A percentile compares a stretch with the other conserved stretches of the same genome.
These are phyloP conservation scores for Candida easanensis DNA, from an alignment of 805 yeast genomes.

Conservation along the genomic window DNA sequence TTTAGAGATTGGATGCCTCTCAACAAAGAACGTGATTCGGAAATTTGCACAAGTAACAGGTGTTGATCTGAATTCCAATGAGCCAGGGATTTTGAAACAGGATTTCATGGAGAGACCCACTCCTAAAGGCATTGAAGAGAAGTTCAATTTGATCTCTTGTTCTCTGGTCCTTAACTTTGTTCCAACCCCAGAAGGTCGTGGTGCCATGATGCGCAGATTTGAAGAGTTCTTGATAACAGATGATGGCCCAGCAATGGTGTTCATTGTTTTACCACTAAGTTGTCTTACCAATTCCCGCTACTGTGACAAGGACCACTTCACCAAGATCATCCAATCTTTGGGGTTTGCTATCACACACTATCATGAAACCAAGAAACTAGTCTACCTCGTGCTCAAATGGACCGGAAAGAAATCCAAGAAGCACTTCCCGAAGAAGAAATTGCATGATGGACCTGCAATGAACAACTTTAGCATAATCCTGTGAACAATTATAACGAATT, in stretches of 20 bases:
- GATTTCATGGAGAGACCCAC: conserved; percentile 79
- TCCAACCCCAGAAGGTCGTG: conserved; percentile 65
- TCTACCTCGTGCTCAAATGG: conserved; percentile 67
- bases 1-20: conserved; percentile 82
- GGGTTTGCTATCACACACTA: conserved; percentile 52
- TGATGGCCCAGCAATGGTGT: conserved; percentile 39
- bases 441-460: conserved; percentile 54
- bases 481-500: not conserved
- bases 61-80: conserved; percentile 81
- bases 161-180: conserved; percentile 89
- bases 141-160: conserved; percentile 70
- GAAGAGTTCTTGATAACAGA: conserved; percentile 47
- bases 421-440: conserved; percentile 40
- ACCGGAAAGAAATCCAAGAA: conserved; percentile 24
- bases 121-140: conserved; percentile 45
- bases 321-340: conserved; percentile 48
- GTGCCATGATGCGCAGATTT: conserved; percentile 70
- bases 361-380: conserved; percentile 67
- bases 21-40: conserved; percentile 65
- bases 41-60: conserved; percentile 37
- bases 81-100: conserved; percentile 66
- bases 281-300: conserved; percentile 84
- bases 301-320: conserved; percentile 44
- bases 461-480: conserved; percentile 67
- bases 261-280: conserved; percentile 85